These are phyloP conservation scores for Argentina anserina DNA, from an alignment of 306 rosid genomes.

Conservation along the genomic window DNA sequence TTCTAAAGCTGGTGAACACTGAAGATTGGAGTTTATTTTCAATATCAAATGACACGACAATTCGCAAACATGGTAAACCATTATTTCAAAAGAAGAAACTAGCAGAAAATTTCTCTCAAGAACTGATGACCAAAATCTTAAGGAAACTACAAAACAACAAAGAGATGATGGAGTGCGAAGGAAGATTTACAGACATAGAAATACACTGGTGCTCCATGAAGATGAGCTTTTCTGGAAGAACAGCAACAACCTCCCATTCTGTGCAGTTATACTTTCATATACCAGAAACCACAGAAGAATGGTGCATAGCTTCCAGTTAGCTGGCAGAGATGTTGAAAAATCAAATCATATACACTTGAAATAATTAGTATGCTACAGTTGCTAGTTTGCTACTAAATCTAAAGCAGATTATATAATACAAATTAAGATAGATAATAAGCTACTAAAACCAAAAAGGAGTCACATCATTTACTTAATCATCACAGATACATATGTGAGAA, in stretches of 20 bases:
- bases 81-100: background rate
- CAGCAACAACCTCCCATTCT: constrained; percentile 91
- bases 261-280: constrained; percentile 25
- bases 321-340: constrained; percentile 12
- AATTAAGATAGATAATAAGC: background rate
- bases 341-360: constrained; percentile 13
- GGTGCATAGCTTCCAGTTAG: constrained; percentile 35
- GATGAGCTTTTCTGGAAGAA: constrained; percentile 71
- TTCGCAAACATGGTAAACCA: background rate
- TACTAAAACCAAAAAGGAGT: background rate
- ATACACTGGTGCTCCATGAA: constrained; percentile 69
- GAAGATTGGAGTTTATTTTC: constrained; percentile 24
- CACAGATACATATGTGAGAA: background rate
- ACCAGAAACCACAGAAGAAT: constrained; percentile 29
- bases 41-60: constrained; percentile 4
- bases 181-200: constrained; percentile 57
- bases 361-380: constrained; percentile 9
- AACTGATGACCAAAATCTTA: constrained; percentile 17
- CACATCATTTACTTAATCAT: background rate
- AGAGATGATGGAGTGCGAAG: constrained; percentile 15
- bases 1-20: constrained; percentile 64
- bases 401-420: background rate
- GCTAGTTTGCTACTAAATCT: too few relatives aligned
- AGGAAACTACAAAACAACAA: background rate
- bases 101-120: background rate